Conservation (phyloP, 1,139 yeast genomes). For the Magnusiomyces magnusii region DNA sequence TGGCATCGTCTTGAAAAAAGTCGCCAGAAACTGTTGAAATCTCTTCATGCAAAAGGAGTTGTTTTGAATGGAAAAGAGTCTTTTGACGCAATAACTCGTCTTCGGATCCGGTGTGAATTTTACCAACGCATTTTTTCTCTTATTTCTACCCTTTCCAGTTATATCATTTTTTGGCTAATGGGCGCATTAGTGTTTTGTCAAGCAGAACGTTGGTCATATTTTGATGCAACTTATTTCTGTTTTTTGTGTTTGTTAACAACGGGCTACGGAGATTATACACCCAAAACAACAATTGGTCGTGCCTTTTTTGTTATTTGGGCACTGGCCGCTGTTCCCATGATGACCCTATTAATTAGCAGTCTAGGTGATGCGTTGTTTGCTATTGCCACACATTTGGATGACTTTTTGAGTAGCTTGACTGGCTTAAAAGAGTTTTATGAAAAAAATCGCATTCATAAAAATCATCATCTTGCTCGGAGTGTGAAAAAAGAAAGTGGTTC, state of each 20-base stretch:
- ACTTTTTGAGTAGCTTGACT: conserved; percentile 2
- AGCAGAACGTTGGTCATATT: conserved; percentile 64
- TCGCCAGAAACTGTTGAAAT: conserved; percentile 17
- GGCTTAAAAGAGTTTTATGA: conserved; percentile 1
- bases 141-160: conserved; percentile 39
- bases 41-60: conserved; percentile 16
- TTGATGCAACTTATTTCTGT: conserved; percentile 63
- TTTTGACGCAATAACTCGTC: conserved; percentile 47
- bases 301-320: conserved; percentile 76
- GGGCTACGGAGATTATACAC: conserved; percentile 76
- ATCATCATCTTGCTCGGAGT: neutral
- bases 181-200: conserved; percentile 58
- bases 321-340: conserved; percentile 70
- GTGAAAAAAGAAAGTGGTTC: no score
- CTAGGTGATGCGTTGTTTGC: conserved; percentile 54
- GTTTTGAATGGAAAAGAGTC: conserved; percentile 33
- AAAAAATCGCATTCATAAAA: neutral
- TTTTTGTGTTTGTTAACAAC: conserved; percentile 68
- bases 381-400: conserved; percentile 9
- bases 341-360: conserved; percentile 72
- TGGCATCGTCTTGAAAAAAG: conserved; percentile 22
- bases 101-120: conserved; percentile 38
- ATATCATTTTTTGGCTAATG: conserved; percentile 55
- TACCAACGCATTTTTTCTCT: conserved; percentile 35
- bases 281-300: conserved; percentile 55